Evolutionary conservation across 179 eudicot genomes (phyloP).

Genomic region (Corrigiola litoralis): DNA sequence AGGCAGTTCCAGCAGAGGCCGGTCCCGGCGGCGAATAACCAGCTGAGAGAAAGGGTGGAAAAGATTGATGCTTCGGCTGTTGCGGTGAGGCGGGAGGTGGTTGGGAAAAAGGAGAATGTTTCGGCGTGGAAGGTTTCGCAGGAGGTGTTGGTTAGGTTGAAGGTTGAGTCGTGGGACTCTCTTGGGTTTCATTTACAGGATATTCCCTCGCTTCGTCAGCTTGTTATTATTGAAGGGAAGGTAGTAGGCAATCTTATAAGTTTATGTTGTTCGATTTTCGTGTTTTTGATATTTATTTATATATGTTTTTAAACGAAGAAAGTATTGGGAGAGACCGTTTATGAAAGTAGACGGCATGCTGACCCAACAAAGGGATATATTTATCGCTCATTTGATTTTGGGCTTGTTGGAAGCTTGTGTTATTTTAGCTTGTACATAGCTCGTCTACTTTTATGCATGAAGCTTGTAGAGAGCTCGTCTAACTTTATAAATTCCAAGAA

Average conservation of each 20-base stretch:
- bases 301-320: too few relatives aligned
- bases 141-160: constrained; percentile 40
- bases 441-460: too few relatives aligned
- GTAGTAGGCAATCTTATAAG: constrained; percentile 20
- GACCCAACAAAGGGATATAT: too few relatives aligned
- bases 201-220: constrained; percentile 50
- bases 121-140: constrained; percentile 72
- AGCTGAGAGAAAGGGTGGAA: constrained; percentile 32
- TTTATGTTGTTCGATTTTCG: background rate
- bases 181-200: constrained; percentile 66
- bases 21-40: too few relatives aligned
- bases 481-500: too few relatives aligned
- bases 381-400: too few relatives aligned
- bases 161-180: constrained; percentile 73
- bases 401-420: too few relatives aligned
- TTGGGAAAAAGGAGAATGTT: constrained; percentile 43
- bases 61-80: constrained; percentile 49
- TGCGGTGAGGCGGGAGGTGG: constrained; percentile 28
- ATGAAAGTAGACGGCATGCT: too few relatives aligned
- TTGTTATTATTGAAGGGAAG: constrained; percentile 65
- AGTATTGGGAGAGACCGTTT: too few relatives aligned
- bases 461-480: too few relatives aligned
- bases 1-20: too few relatives aligned
- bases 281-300: background rate
- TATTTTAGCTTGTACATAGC: too few relatives aligned